These are phyloP conservation scores for Chaetomiaceae sp. DNA, from an alignment of 2,329 filamentous ascomycete genomes.

Conservation along the genomic window DNA sequence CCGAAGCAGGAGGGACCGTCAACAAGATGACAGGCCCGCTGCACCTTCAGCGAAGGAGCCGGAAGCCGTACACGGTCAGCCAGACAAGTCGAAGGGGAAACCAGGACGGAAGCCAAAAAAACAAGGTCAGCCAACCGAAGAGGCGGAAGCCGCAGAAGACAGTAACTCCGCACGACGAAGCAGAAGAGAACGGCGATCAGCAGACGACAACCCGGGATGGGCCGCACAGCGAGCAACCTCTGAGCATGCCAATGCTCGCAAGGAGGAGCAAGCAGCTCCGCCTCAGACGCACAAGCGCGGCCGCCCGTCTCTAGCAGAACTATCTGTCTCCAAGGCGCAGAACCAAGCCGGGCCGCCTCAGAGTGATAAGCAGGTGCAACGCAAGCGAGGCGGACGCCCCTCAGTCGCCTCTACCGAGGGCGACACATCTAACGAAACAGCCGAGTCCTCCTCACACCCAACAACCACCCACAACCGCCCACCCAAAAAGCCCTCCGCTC, in stretches of 20 bases:
- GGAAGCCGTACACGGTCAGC: neutral
- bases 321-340: conserved; percentile 20
- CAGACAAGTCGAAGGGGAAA: conserved; percentile 5
- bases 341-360: conserved; percentile 13
- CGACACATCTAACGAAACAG: neutral
- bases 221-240: conserved; percentile 1
- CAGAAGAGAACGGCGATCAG: conserved; percentile 10
- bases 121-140: conserved; percentile 2
- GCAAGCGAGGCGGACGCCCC: neutral
- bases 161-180: conserved; percentile 11
- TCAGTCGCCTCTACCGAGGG: neutral
- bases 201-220: conserved; percentile 11
- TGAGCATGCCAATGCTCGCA: neutral
- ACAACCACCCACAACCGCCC: neutral
- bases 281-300: conserved; percentile 19
- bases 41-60: neutral
- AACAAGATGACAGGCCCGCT: conserved; percentile 12
- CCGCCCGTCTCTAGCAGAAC: conserved; percentile 23
- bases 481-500: neutral
- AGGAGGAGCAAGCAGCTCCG: neutral
- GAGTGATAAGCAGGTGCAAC: conserved; percentile 11
- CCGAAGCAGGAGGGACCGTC: conserved; percentile 18
- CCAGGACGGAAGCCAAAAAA: conserved; percentile 6
- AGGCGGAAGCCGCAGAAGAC: conserved; percentile 1
- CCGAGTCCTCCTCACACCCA: neutral